Conservation (phyloP, 768 basidiomycete species). For the Agaricus subrufescens region DNA sequence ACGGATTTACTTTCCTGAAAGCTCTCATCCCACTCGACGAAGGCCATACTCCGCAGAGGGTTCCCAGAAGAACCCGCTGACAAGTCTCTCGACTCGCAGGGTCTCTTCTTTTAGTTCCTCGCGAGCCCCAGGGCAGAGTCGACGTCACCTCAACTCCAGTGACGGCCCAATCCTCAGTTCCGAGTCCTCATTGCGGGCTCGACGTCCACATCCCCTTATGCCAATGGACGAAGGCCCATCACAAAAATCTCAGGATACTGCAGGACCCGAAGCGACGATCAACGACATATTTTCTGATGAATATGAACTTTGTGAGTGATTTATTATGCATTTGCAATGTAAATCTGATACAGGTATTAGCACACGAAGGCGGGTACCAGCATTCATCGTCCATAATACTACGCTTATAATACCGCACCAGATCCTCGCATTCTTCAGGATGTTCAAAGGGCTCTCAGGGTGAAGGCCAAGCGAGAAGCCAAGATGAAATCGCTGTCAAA, state of each 20-base stretch:
- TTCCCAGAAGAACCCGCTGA: constrained; percentile 12
- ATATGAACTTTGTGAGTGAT: constrained; percentile 67
- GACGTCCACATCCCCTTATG: neutral
- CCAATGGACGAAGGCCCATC: neutral
- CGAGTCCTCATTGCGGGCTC: constrained; percentile 16
- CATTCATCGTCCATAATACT: neutral
- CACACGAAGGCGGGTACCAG: constrained; percentile 61
- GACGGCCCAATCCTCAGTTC: constrained; percentile 16
- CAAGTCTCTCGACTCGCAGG: constrained; percentile 23
- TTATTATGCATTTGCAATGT: neutral
- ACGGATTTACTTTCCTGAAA: constrained; percentile 5
- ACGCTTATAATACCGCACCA: constrained; percentile 22
- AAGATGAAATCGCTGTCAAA: constrained; percentile 33
- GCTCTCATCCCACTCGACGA: constrained; percentile 3
- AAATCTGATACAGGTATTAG: constrained; percentile 27
- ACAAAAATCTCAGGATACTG: neutral
- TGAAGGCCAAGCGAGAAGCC: constrained; percentile 74
- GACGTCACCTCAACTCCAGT: constrained; percentile 23
- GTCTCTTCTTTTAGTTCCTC: constrained; percentile 32
- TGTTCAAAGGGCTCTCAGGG: constrained; percentile 67
- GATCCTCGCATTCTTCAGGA: constrained; percentile 81
- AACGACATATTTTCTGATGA: constrained; percentile 58
- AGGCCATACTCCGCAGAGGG: constrained; percentile 12
- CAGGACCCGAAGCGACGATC: constrained; percentile 18
- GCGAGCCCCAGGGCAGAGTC: constrained; percentile 18